Conservation (phyloP, 1,284 basidiomycete genomes). For the Cerioporus squamosus region DNA sequence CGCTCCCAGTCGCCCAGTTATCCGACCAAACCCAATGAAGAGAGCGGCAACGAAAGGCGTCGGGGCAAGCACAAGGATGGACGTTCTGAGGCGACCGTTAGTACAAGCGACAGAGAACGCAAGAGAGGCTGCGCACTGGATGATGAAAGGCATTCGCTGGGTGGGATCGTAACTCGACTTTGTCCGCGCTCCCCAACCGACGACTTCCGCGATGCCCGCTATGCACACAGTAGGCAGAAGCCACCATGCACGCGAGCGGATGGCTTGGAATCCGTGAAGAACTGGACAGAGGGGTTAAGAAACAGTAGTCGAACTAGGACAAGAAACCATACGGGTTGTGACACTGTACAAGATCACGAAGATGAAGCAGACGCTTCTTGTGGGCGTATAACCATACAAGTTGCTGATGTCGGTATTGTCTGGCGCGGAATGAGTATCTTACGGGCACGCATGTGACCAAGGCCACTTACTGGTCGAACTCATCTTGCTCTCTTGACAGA, state of each 20-base stretch:
- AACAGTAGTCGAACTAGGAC: too few species aligned
- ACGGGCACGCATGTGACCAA: too few species aligned
- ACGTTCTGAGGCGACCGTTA: conserved; percentile 37
- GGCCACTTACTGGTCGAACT: too few species aligned
- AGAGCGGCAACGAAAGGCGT: conserved; percentile 59
- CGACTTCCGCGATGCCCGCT: conserved; percentile 40
- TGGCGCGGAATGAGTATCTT: not conserved
- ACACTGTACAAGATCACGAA: conserved; percentile 27
- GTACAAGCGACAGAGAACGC: not conserved
- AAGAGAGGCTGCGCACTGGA: conserved; percentile 42
- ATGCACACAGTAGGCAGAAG: conserved; percentile 41
- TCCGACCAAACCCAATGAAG: conserved; percentile 54
- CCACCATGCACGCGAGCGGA: conserved; percentile 42
- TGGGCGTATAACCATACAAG: conserved; percentile 28
- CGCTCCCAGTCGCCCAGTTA: conserved; percentile 48
- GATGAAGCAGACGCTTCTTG: conserved; percentile 20
- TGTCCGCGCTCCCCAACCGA: conserved; percentile 45
- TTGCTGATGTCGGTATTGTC: not conserved
- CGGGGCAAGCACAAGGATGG: conserved; percentile 51
- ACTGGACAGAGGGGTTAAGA: not conserved
- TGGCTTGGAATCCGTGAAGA: conserved; percentile 28
- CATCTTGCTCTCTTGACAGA: too few species aligned
- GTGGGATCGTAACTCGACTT: conserved; percentile 38
- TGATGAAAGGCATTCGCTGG: conserved; percentile 39
- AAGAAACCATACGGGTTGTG: conserved; percentile 24